Evolutionary conservation across 176 grass and related monocot species (phyloP).

Genomic region (Miscanthus lutarioriparius): DNA sequence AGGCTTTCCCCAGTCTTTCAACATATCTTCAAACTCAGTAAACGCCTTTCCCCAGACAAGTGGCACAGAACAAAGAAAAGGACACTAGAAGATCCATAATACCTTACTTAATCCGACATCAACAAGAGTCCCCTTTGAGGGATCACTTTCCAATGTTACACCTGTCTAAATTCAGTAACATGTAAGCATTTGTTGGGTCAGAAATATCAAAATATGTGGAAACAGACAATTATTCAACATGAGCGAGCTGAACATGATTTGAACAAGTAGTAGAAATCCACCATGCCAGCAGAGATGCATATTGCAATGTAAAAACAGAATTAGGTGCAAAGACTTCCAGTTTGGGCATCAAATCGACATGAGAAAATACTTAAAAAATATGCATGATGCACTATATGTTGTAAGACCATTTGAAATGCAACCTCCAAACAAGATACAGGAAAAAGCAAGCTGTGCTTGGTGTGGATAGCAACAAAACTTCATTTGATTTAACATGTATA

Average conservation of each 20-base stretch:
- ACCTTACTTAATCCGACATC: constrained; percentile 98
- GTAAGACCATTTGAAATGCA: background rate
- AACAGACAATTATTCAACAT: constrained; percentile 9
- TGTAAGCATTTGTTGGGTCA: constrained; percentile 43
- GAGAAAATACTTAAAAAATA: background rate
- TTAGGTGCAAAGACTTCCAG: background rate
- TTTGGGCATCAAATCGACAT: background rate
- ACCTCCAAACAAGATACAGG: background rate
- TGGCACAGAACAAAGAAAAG: background rate
- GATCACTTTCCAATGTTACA: constrained; percentile 77
- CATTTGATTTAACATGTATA: background rate
- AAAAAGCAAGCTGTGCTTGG: background rate
- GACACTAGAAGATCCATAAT: constrained; percentile 17
- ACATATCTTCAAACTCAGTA: constrained; percentile 9
- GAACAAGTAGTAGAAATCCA: background rate
- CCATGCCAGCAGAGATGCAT: background rate
- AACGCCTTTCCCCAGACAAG: constrained; percentile 6
- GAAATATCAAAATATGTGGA: background rate
- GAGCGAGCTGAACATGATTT: background rate
- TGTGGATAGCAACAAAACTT: background rate
- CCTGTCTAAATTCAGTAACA: constrained; percentile 52
- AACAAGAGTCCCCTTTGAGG: constrained; percentile 73
- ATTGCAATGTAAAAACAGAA: background rate
- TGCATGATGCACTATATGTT: background rate
- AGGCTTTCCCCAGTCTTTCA: background rate